Conservation (phyloP, 176 grass and related monocot species). For the Oryza rufipogon region DNA sequence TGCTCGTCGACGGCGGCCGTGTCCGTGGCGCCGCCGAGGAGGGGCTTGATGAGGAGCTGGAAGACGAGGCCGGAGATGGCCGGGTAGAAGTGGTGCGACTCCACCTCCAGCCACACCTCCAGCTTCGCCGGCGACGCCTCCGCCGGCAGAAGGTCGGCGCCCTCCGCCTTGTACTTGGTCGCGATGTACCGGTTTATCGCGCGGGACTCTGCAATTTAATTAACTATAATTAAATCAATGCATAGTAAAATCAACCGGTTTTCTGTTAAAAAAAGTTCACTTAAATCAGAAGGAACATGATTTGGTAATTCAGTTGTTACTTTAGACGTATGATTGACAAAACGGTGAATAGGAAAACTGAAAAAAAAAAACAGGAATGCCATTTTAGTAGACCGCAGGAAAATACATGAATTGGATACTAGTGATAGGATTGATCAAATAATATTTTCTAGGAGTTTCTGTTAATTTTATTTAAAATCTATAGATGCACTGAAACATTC, state of each 20-base stretch:
- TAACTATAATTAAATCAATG: too few species aligned
- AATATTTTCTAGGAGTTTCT: too few species aligned
- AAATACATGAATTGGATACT: too few species aligned
- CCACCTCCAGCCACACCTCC: slow-evolving; percentile 79
- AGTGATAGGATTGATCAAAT: too few species aligned
- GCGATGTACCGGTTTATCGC: slow-evolving; percentile 79
- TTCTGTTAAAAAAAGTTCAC: neutral
- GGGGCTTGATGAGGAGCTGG: slow-evolving; percentile 62
- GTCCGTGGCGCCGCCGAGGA: slow-evolving; percentile 54
- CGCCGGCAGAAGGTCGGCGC: slow-evolving; percentile 34
- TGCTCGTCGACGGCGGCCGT: slow-evolving; percentile 48
- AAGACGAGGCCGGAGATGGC: slow-evolving; percentile 36
- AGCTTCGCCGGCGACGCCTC: slow-evolving; percentile 44
- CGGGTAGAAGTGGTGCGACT: slow-evolving; percentile 71
- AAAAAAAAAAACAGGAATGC: too few species aligned
- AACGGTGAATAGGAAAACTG: too few species aligned
- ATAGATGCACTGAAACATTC: too few species aligned
- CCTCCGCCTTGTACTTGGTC: slow-evolving; percentile 60
- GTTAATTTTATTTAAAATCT: too few species aligned
- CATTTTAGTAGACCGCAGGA: too few species aligned
- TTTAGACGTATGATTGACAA: too few species aligned
- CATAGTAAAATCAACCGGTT: neutral
- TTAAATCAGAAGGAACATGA: too few species aligned
- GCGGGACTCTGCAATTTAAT: slow-evolving; percentile 59
- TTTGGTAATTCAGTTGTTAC: too few species aligned